phyloP scores from a whole-genome alignment of 176 grass and related monocot genomes.

The Carex kokanica region DNA sequence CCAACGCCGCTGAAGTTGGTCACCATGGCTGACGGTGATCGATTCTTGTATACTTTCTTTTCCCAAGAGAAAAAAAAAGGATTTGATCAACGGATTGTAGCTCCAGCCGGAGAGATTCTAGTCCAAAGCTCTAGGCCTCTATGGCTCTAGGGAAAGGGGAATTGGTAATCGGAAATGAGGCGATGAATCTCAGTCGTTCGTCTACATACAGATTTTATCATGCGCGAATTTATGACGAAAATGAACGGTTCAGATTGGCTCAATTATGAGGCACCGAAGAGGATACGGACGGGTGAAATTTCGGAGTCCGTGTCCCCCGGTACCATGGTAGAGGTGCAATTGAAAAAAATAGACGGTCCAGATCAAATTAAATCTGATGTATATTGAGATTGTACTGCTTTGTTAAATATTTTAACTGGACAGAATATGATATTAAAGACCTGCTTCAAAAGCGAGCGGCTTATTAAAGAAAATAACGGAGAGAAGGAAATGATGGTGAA shows the following conservation, averaged over 20 bases:
- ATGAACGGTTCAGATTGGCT: background rate
- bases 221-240: background rate
- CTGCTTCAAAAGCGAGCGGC: too few species aligned
- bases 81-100: background rate
- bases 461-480: too few species aligned
- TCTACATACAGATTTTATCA: background rate
- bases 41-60: background rate
- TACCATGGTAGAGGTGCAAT: too few species aligned
- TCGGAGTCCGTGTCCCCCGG: too few species aligned
- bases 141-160: background rate
- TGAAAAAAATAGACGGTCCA: too few species aligned
- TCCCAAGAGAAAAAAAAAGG: too few species aligned
- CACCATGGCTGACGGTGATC: constrained; percentile 38
- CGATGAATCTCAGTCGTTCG: background rate
- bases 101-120: background rate
- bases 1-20: constrained; percentile 58
- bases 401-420: too few species aligned
- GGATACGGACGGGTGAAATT: too few species aligned
- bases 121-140: background rate
- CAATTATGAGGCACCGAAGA: too few species aligned
- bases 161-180: background rate
- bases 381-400: background rate
- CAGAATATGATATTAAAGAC: too few species aligned
- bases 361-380: too few species aligned
- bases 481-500: too few species aligned